Conservation (phyloP, 495 filamentous ascomycete species). For the Ramalina peruviana region DNA sequence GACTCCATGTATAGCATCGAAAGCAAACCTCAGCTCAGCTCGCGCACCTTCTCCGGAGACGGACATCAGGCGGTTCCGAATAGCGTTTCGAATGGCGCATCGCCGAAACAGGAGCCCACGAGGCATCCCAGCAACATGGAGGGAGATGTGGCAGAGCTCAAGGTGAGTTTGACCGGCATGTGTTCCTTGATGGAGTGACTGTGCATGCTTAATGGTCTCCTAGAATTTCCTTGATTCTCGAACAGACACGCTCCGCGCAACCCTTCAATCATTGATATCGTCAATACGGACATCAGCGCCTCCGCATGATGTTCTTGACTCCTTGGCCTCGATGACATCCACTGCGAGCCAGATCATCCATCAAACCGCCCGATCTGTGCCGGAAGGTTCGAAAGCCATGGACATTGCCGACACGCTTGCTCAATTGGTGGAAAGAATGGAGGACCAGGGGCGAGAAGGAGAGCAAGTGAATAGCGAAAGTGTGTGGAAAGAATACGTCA, state of each 20-base stretch:
- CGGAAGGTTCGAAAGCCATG: slow-evolving; percentile 33
- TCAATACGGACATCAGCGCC: slow-evolving; percentile 59
- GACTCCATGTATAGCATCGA: slow-evolving; percentile 40
- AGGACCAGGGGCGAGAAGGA: slow-evolving; percentile 52
- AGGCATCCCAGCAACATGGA: slow-evolving; percentile 1
- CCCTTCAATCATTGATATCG: slow-evolving; percentile 67
- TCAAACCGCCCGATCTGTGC: slow-evolving; percentile 8
- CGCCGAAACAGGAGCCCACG: slow-evolving; percentile 3
- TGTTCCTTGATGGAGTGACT: neutral
- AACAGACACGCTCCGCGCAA: slow-evolving; percentile 64
- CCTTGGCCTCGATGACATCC: slow-evolving; percentile 56
- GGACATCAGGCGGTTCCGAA: slow-evolving; percentile 14
- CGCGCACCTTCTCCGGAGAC: neutral
- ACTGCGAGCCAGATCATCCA: slow-evolving; percentile 12
- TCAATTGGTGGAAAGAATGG: slow-evolving; percentile 50
- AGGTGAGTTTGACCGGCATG: neutral
- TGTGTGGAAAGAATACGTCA: slow-evolving; percentile 50
- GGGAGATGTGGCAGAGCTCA: slow-evolving; percentile 6
- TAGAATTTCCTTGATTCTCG: slow-evolving; percentile 76
- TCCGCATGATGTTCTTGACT: slow-evolving; percentile 49
- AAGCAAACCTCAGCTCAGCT: slow-evolving; percentile 26
- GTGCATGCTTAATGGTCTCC: neutral
- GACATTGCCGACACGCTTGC: slow-evolving; percentile 45
- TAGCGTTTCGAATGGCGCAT: slow-evolving; percentile 20
- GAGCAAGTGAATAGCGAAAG: slow-evolving; percentile 36